Evolutionary conservation across 306 rosid genomes (phyloP).

Genomic region (Gynostemma pentaphyllum): DNA sequence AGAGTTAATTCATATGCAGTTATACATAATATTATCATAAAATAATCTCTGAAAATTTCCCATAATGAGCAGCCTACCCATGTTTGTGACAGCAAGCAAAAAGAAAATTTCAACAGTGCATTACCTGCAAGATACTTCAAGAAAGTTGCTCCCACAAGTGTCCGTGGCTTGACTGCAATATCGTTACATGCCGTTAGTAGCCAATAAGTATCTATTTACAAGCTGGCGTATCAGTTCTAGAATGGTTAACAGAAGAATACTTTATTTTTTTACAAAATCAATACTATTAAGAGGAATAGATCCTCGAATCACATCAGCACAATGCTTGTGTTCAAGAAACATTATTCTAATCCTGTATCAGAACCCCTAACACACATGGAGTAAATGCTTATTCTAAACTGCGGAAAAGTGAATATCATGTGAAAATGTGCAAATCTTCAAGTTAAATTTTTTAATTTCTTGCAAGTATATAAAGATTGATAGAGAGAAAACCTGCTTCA

Average conservation of each 20-base stretch:
- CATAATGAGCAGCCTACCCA: not conserved
- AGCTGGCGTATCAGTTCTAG: not conserved
- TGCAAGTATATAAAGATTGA: not conserved
- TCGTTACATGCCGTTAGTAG: slow-evolving; percentile 18
- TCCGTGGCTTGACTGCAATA: slow-evolving; percentile 74
- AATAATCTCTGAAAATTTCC: not conserved
- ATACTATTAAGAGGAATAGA: not conserved
- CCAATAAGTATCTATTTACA: slow-evolving; percentile 3
- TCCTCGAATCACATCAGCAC: not conserved
- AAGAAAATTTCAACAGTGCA: not conserved
- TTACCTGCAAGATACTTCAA: slow-evolving; percentile 85
- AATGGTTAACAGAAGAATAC: not conserved
- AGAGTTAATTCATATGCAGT: not conserved
- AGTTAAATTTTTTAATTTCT: not conserved
- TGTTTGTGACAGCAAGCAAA: not conserved
- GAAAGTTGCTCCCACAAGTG: slow-evolving; percentile 87
- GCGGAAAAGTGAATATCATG: not conserved
- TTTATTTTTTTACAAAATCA: not conserved
- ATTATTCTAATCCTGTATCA: not conserved
- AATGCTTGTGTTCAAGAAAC: not conserved
- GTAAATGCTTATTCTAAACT: not conserved
- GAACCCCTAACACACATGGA: not conserved
- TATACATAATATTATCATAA: not conserved
- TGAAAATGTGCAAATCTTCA: not conserved
- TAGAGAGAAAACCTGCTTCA: slow-evolving; percentile 68